Conservation (phyloP, 208 protist genomes). For the Wallacemonas sp. region DNA sequence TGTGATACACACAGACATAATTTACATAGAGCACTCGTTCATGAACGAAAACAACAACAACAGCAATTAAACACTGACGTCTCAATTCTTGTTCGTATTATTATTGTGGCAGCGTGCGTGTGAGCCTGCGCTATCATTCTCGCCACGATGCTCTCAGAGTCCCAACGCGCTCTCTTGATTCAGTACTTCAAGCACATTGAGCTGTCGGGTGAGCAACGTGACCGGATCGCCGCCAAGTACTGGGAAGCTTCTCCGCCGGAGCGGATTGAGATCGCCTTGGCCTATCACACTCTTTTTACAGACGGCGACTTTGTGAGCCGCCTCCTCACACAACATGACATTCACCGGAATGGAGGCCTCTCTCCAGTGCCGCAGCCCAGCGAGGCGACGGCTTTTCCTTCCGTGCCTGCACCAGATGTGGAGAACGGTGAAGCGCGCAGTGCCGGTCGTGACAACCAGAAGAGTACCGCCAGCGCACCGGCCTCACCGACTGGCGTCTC, state of each 20-base stretch:
- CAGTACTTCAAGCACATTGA: constrained; percentile 69
- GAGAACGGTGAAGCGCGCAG: neutral
- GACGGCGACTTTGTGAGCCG: constrained; percentile 76
- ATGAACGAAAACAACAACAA: too few species aligned
- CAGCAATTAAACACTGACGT: too few species aligned
- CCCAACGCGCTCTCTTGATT: constrained; percentile 56
- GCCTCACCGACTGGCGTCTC: constrained; percentile 2
- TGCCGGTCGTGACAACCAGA: neutral
- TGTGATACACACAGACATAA: too few species aligned
- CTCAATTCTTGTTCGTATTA: too few species aligned
- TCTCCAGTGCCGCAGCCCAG: neutral
- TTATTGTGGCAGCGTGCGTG: too few species aligned
- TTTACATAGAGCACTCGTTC: too few species aligned
- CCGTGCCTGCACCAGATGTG: too few species aligned
- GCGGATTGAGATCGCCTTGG: constrained; percentile 65
- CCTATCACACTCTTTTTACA: constrained; percentile 72
- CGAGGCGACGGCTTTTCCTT: too few species aligned
- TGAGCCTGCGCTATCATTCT: too few species aligned
- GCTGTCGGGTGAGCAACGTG: constrained; percentile 61
- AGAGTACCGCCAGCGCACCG: neutral
- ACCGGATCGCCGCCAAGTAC: constrained; percentile 66
- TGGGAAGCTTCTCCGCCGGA: constrained; percentile 69
- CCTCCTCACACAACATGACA: constrained; percentile 64
- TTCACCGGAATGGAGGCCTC: neutral
- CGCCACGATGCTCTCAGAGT: constrained; percentile 67